These are phyloP conservation scores for Dorcoceras hygrometricum DNA, from an alignment of 257 asterid genomes.

Conservation along the genomic window DNA sequence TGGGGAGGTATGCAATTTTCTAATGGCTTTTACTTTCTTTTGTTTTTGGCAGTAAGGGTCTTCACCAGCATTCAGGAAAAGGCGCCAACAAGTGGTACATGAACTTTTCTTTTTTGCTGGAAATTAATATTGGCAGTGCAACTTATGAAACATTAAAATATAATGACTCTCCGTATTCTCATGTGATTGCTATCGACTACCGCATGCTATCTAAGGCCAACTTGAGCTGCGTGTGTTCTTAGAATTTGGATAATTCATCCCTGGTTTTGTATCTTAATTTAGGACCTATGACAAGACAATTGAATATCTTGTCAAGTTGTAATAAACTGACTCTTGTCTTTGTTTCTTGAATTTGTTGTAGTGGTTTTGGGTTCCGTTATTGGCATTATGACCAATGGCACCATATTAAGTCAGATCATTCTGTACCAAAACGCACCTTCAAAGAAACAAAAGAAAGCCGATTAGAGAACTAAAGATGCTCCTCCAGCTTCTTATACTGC, in stretches of 20 bases:
- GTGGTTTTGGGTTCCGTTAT: constrained; percentile 80
- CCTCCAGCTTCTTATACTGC: not conserved
- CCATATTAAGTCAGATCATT: constrained; percentile 80
- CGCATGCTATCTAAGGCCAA: not conserved
- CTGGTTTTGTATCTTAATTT: not conserved
- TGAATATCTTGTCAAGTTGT: constrained; percentile 2
- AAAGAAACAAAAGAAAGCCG: constrained; percentile 70
- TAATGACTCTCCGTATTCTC: not conserved
- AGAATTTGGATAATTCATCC: not conserved
- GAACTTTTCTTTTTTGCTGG: constrained; percentile 19
- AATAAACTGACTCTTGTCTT: not conserved
- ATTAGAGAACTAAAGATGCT: constrained; percentile 36
- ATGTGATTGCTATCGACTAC: not conserved
- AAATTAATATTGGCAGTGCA: not conserved
- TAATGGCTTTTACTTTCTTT: constrained; percentile 17
- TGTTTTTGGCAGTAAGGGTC: constrained; percentile 70
- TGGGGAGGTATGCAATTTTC: not conserved
- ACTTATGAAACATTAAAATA: not conserved
- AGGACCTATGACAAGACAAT: not conserved
- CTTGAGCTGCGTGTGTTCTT: not conserved
- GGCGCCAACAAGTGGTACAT: constrained; percentile 87
- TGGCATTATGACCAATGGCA: constrained; percentile 77
- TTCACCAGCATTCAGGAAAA: constrained; percentile 92
- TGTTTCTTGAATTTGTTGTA: constrained; percentile 29
- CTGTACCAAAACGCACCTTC: constrained; percentile 57